Evolutionary conservation across 2,329 filamentous ascomycete genomes (phyloP), one percentile per base, ranked within the genome.

Genomic region (Xylaria sp.): DNA sequence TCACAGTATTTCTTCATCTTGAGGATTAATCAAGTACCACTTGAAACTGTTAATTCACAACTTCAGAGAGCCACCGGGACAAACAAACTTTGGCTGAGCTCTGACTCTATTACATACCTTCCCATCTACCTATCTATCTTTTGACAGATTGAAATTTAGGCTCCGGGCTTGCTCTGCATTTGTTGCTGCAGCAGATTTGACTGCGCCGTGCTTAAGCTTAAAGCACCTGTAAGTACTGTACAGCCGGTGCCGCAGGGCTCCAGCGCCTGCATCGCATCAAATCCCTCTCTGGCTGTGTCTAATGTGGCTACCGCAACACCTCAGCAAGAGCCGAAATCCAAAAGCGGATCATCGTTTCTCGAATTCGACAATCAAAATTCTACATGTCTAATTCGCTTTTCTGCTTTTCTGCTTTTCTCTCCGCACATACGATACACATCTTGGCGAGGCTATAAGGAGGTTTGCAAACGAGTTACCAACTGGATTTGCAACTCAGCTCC

Each of bases 201-300:
- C 6, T 56, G 53, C 53, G 31, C 31, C 53, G n/a, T 23, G 53
- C 53, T 23, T 57, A 20, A 49, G 17, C 17, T 28, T 31, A 26
- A 44, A 48, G 44, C 44, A 48, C 44, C 17, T 44, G 17, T 20
- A 44, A n/a, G 17, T 36, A 28, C n/a, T n/a, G n/a, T n/a, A n/a
- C 31, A 54, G 51, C 51, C n/a, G 51, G 33, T 23, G 44, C 17
- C 48, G 48, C 48, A 51, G 48, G 46, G 46, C 26, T 36, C 40
- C 28, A 59, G 57, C 26, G 40, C 42, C 15, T 46, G 48, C 38
- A 56, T 46, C 38, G 13, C 38, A 63, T 58, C 61, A 63, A 63
- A 63, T 49, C 40, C 61, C 42, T 64, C 61, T 54, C 15, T 42
- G 36, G 17, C 36, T 23, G 28, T 46, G n/a, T 38, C 3, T 5